Evolutionary conservation across 2,329 filamentous ascomycete species (phyloP), one percentile per base, ranked within the genome.

Genomic region (Penicillium concentricum): DNA sequence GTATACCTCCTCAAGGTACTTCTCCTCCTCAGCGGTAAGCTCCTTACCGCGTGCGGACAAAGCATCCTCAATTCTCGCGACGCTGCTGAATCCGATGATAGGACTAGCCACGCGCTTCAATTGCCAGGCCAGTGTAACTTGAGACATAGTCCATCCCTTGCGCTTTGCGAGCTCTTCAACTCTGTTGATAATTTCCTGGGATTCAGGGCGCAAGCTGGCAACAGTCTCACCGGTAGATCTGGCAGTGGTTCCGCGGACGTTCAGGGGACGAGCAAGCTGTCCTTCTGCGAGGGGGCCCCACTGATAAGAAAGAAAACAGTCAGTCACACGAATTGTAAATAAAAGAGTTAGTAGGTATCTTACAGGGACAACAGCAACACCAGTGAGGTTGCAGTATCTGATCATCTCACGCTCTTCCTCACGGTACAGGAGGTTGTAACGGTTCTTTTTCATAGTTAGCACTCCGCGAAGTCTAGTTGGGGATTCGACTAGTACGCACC

Each of bases 1-100:
- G 70, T 88, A 89, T n/a, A 81, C 76, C 67, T 85, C 84, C 70
- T 88, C 86, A 5, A 88, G 71, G 63, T 84, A 86, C 51, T 79
- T 76, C 60, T 83, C 78, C 66, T 89, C 86, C 58, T 87, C 83
- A 0, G 81, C 76, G 0, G 77, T 59, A 35, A 62, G 43, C 46
- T 52, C 32, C 18, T 59, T 44, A 47, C 61, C 41, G 5, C 54
- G 30, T 26, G 51, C 55, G 15, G 47, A 57, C n/a, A 60, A 46
- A 26, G 57, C 51, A 38, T 63, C 61, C 28, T 63, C 59, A 16
- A 63, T 56, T 20, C 59, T 57, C 20, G 59, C 57, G 12, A 53
- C 54, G 35, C 41, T 57, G 45, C 58, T 63, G 22, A 61, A 37
- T 4, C 60, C 60, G 42, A 62, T 47, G 39, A 62, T 62, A 38